Conservation (phyloP, 2,329 filamentous ascomycete genomes). For the Diaporthe amygdali region DNA sequence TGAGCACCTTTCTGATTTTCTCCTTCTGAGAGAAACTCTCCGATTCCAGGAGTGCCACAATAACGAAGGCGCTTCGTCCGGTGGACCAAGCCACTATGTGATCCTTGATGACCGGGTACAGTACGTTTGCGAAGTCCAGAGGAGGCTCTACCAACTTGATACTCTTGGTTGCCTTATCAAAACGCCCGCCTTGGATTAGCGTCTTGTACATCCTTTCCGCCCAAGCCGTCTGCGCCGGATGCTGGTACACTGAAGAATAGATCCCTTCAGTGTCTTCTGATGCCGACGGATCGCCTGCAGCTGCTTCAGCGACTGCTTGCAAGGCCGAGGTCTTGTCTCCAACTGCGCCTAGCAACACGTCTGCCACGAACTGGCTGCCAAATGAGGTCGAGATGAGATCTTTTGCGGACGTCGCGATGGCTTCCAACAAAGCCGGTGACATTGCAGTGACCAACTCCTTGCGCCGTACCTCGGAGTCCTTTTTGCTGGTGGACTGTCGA, state of each 20-base stretch:
- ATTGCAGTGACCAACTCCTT: slow-evolving; percentile 77
- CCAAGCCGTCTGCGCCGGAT: slow-evolving; percentile 65
- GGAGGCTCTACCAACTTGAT: slow-evolving; percentile 76
- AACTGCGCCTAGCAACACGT: slow-evolving; percentile 77
- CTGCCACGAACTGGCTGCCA: slow-evolving; percentile 84
- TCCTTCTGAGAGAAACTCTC: slow-evolving; percentile 70
- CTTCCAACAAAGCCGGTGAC: slow-evolving; percentile 75
- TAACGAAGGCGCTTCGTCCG: slow-evolving; percentile 83
- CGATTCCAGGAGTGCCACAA: slow-evolving; percentile 81
- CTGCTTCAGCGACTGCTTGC: slow-evolving; percentile 68
- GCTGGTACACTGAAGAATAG: slow-evolving; percentile 44
- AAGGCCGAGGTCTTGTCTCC: slow-evolving; percentile 81
- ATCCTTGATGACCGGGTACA: slow-evolving; percentile 83
- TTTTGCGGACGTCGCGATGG: slow-evolving; percentile 71
- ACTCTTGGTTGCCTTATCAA: slow-evolving; percentile 75
- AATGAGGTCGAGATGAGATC: slow-evolving; percentile 78
- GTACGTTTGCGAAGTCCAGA: slow-evolving; percentile 77
- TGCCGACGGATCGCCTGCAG: slow-evolving; percentile 59
- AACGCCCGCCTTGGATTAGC: slow-evolving; percentile 87
- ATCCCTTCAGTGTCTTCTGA: slow-evolving; percentile 43
- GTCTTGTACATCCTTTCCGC: slow-evolving; percentile 89
- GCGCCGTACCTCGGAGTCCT: slow-evolving; percentile 78
- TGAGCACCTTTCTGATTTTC: slow-evolving; percentile 72
- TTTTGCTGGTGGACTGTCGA: slow-evolving; percentile 87
- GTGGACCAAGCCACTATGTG: slow-evolving; percentile 84